Base-by-base conservation (phyloP, 164 flowering plant species). In the Annona cherimola region DNA sequence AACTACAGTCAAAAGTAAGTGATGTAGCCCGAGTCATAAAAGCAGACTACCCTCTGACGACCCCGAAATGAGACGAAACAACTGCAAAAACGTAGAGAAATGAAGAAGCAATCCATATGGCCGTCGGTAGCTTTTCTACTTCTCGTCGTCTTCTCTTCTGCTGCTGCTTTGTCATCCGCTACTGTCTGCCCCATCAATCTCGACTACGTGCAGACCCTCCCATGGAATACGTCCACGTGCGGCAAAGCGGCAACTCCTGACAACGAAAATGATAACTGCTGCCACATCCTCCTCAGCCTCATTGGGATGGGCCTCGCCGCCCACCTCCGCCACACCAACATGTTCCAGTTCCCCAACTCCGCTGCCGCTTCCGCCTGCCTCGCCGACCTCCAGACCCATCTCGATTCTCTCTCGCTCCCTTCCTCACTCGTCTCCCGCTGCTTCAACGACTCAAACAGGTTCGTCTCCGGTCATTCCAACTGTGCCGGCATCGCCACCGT, bases 171-270 rank as follows among this genome's bases (percentile, higher is more conserved):
- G 4, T 63, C 67, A 9, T 26, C 66, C 3, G 50, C 63, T 43
- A 43, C 74, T 9, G 50, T 80, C 64, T 89, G 93, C 68, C 93
- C 90, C n/a, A 69, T 87, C 76, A 86, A 85, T 70, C 68, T 89
- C 44, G 67, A 66, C 76, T 87, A 84, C 73, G 84, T 87, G 41
- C 50, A 63, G 0, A 81, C 67, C 71, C 69, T 85, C 76, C 85
- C 83, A 70, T 89, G 90, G 89, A 82, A 87, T 78, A 35, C 79
- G 8, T 72, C 87, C 14, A 43, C 19, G 16, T 88, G 90, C 80
- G n/a, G n/a, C 6, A n/a, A 42, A 4, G 40, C 3, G n/a, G 2
- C 66, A 4, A 3, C 42, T 6, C 57, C 2, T 3, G 3, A 18
- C 50, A 54, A 35, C 71, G 68, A 73, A 3, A 55, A 43, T 41